Base-by-base conservation (phyloP, 306 rosid genomes). In the Datisca glomerata region DNA sequence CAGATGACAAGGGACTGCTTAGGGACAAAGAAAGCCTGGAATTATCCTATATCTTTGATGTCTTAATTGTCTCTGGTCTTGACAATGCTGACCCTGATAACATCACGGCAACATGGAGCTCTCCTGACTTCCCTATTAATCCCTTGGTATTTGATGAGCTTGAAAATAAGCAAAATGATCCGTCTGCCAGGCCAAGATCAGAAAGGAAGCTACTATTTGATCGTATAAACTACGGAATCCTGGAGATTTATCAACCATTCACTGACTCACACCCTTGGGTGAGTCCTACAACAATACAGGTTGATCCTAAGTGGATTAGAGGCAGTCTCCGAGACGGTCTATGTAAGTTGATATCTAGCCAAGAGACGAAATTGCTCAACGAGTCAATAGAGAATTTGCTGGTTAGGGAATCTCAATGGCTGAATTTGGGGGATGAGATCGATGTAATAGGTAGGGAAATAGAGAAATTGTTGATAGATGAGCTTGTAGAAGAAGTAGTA, bases 171-270 rank as follows among this genome's bases (percentile, higher is more conserved):
- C 77, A 70, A 58, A 16, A 33, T 16, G 61, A 63, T 15, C 40
- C 43, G 38, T 53, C 76, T 17, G 18, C 64, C 45, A 55, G 59
- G 27, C 56, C 81, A 40, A 73, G 70, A 71, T 63, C 71, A 0
- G 93, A 77, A 29, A 59, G 93, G 58, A 78, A 60, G 62, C 41
- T 91, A 49, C 80, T 84, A 51, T 91, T 91, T 2, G 96, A 91
- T 57, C 69, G 72, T 2, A 67, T 91, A 60, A 80, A 80, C 60
- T 58, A 45, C 1, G 85, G 74, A 62, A 57, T 84, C 13, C 4
- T 64, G 53, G 67, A 75, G 53, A 64, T 73, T 20, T 43, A 53
- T 37, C 60, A 60, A 57, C 71, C 68, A 65, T 68, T 34, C 43
- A 27, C 25, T 17, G 43, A 57, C 29, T 56, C 69, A 19, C 71